Conservation (phyloP, 2,329 filamentous ascomycete genomes). For the Elsinoe ampelina region DNA sequence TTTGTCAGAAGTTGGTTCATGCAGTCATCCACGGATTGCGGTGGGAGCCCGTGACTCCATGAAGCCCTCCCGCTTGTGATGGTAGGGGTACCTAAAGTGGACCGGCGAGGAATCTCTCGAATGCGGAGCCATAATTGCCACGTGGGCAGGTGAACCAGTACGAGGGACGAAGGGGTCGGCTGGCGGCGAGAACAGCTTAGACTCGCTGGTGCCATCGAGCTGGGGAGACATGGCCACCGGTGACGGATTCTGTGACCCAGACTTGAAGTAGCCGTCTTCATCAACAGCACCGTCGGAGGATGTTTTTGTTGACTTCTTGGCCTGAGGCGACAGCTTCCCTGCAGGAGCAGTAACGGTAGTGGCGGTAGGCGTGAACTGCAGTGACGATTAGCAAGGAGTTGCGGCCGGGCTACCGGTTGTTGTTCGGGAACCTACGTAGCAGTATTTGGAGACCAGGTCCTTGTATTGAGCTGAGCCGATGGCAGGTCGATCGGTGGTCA, state of each 20-base stretch:
- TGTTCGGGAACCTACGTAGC: constrained; percentile 77
- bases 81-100: constrained; percentile 30
- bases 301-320: constrained; percentile 10
- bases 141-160: constrained; percentile 25
- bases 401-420: constrained; percentile 25
- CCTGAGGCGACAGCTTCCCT: constrained; percentile 17
- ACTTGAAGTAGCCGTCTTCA: constrained; percentile 4
- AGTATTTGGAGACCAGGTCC: constrained; percentile 97
- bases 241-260: constrained; percentile 16
- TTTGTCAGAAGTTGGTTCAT: neutral
- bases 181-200: constrained; percentile 16
- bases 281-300: constrained; percentile 3
- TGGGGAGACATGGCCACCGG: constrained; percentile 17
- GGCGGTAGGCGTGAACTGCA: constrained; percentile 17
- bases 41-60: constrained; percentile 27
- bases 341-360: constrained; percentile 14
- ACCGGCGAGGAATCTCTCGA: constrained; percentile 25
- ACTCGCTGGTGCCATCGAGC: constrained; percentile 23
- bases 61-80: constrained; percentile 26
- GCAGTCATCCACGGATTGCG: constrained; percentile 27
- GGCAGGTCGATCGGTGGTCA: constrained; percentile 53
- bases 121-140: constrained; percentile 18
- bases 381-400: constrained; percentile 31
- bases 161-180: constrained; percentile 23
- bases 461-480: constrained; percentile 87